phyloP scores from a whole-genome alignment of 2,329 filamentous ascomycete genomes.

The Zasmidium citrigriseum region DNA sequence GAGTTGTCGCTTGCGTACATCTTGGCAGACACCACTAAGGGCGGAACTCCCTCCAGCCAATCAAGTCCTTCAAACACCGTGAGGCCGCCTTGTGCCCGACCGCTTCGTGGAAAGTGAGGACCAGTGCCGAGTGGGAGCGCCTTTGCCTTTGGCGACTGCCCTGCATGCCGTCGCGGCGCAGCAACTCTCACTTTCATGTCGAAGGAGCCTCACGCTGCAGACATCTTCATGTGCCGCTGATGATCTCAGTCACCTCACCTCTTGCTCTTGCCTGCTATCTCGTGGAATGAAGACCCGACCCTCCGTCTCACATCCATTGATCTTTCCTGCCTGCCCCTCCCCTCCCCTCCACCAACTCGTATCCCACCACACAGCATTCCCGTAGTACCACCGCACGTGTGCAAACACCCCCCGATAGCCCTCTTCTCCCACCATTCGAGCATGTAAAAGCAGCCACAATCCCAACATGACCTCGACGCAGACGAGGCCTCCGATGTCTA shows the following conservation, averaged over 20 bases:
- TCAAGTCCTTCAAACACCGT: too few species aligned
- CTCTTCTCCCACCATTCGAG: too few species aligned
- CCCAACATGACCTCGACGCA: conserved; percentile 3
- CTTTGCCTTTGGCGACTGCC: neutral
- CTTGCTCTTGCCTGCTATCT: neutral
- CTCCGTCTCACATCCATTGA: neutral
- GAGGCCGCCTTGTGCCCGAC: neutral
- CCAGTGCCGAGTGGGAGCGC: neutral
- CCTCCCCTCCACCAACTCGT: neutral
- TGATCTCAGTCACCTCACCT: neutral
- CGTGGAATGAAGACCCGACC: neutral
- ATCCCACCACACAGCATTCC: neutral
- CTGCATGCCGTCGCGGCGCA: neutral
- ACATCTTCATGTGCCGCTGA: neutral
- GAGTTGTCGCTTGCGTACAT: neutral
- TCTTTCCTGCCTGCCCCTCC: neutral
- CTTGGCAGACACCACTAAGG: neutral
- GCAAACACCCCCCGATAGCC: neutral
- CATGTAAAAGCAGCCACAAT: conserved; percentile 2
- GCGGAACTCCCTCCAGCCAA: neutral
- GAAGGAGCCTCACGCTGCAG: neutral
- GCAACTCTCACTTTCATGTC: neutral
- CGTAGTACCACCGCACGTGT: conserved; percentile 4
- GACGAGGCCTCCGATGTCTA: neutral
- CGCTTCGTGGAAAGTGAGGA: neutral